Conservation (phyloP, 2,329 filamentous ascomycete genomes). For the Helotiales sp. region DNA sequence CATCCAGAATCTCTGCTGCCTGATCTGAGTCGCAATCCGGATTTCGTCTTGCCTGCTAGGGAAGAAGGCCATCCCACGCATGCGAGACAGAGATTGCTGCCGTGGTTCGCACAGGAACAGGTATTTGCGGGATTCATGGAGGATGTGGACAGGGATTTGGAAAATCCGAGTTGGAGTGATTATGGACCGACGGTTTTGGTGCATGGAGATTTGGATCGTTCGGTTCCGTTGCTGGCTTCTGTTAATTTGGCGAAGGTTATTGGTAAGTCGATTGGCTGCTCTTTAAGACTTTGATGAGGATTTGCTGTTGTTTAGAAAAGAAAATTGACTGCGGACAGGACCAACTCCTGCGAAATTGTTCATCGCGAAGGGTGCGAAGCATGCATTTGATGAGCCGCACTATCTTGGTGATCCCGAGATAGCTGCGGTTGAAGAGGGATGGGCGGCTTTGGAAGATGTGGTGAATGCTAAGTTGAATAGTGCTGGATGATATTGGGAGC, state of each 20-base stretch:
- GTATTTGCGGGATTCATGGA: neutral
- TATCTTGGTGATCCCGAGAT: constrained; percentile 12
- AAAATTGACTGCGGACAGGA: neutral
- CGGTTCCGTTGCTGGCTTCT: constrained; percentile 13
- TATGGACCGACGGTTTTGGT: constrained; percentile 17
- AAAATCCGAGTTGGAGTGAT: constrained; percentile 12
- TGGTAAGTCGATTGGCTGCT: constrained; percentile 9
- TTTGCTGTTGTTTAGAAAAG: neutral
- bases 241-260: constrained; percentile 2
- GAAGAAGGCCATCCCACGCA: neutral
- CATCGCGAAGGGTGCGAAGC: neutral
- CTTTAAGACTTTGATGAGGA: neutral
- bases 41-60: neutral
- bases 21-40: constrained; percentile 13
- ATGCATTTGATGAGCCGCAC: constrained; percentile 10
- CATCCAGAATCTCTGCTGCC: constrained; percentile 5
- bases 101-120: constrained; percentile 15
- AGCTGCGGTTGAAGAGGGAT: constrained; percentile 6
- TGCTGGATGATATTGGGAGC: neutral
- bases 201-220: constrained; percentile 15
- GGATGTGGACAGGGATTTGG: constrained; percentile 9
- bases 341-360: constrained; percentile 9
- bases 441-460: constrained; percentile 4
- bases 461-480: constrained; percentile 4
- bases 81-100: neutral